Base-by-base conservation (phyloP, 1,284 basidiomycete genomes). In the Gomphus sp. region DNA sequence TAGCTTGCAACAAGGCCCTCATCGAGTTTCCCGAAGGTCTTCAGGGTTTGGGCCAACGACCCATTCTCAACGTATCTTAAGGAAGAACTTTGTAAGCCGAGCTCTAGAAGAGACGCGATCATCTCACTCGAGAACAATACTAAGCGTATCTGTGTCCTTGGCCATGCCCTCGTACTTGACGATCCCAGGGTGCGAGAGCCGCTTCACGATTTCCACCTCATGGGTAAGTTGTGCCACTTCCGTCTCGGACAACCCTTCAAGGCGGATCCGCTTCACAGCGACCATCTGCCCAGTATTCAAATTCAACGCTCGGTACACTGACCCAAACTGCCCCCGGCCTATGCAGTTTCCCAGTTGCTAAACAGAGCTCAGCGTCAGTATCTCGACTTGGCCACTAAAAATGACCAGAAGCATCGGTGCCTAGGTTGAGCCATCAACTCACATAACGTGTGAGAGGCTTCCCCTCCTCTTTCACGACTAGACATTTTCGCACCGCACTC, bases 281-380 rank as follows among this genome's bases (percentile, higher is more conserved):
- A 95, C 93, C 83, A 93, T 94, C 72, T 95, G 91, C 36, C 92
- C 95, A 2, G 87, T 93, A 65, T 89, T 89, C 66, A 97, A 74
- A 70, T 98, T 95, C 60, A 98, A 77, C 4, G 95, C 94, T 18
- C 92, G 84, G 71, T 96, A 98, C 8, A 98, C 95, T 11, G 93
- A 85, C 25, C 95, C 95, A 71, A 98, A 98, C 73, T 98, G 95
- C 7, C 95, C 95, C 55, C 90, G 84, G 3, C 95, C 95, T 63
- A 98, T 96, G 71, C 93, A 95, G 71, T 97, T 95, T 39, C 93
- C 93, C 18, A 97, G 76, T 91, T 94, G 91, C 92, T 95, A 64
- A 36, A 62, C 36, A 57, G 45, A 59, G 59, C 57, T 62, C 59
- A 55, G n/a, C 41, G 41, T 43, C 41, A 43, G 41, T n/a, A 16